Base-by-base conservation (phyloP, 345 rosid genomes). In the Nephelium lappaceum region DNA sequence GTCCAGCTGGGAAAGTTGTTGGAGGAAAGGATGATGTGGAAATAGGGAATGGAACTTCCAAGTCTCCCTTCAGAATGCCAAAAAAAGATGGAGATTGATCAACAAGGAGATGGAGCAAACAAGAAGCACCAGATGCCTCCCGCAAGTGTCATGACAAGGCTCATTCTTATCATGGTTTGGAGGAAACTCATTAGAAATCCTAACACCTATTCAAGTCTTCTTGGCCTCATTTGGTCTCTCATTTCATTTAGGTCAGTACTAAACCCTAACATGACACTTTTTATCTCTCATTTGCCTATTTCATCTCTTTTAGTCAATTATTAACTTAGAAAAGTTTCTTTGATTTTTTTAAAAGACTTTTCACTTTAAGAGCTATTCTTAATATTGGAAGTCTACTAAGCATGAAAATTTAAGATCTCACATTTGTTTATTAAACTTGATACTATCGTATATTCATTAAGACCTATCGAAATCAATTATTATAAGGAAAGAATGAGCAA, bases 171-270 rank as follows among this genome's bases (percentile, higher is more conserved):
- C 2, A 75, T 82, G 85, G 80, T 82, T 41, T 79, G 82, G 85
- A 78, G 85, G 61, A 82, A 82, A 79, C 82, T 82, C 14, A 75
- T 82, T 1, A 64, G 85, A 71, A 82, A 82, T 61, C 85, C 85
- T 0, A 82, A 82, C 49, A 78, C 85, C 6, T 75, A 82, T 61
- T 72, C 82, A 19, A 82, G 85, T 41, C 53, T 79, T 57, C 9
- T 82, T 15, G 85, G 85, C 31, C 64, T 82, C 39, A 19, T 43
- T 0, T 82, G 85, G 85, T 78, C 85, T 64, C 77, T 82, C 4
- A 16, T 82, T 16, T 75, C 85, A 21, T 82, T 55, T 38, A 81
- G 80, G 83, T 81, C 24, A n/a, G 5, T n/a, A n/a, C n/a, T n/a
- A 24, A 62, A 55, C 5, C 45, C 19, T 49, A 49, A 49, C 55